These are phyloP conservation scores for Xerocomus spinulosus DNA, from an alignment of 768 basidiomycete genomes.

Conservation along the genomic window DNA sequence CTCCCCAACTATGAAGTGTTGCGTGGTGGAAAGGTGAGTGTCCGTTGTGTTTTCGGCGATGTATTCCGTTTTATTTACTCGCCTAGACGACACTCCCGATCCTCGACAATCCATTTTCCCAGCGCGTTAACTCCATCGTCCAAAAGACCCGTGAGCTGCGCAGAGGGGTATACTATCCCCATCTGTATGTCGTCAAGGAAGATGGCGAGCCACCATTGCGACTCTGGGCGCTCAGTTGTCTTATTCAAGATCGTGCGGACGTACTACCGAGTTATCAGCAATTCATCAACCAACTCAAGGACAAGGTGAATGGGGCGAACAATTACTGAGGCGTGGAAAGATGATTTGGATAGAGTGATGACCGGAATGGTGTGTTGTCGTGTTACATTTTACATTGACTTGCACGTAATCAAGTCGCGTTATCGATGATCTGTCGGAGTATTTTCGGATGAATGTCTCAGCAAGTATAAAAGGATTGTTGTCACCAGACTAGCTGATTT, in stretches of 20 bases:
- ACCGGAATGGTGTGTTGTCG: neutral
- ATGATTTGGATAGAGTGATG: neutral
- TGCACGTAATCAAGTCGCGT: neutral
- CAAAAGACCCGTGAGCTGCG: conserved; percentile 95
- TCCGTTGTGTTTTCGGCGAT: neutral
- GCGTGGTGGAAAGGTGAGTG: conserved; percentile 83
- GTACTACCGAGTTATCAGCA: conserved; percentile 95
- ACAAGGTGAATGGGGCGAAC: conserved; percentile 53
- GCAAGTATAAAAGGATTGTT: no score
- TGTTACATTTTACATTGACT: neutral
- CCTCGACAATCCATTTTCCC: conserved; percentile 92
- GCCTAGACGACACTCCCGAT: conserved; percentile 78
- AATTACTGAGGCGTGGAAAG: conserved; percentile 20
- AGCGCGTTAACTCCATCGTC: conserved; percentile 88
- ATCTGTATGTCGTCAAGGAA: conserved; percentile 95
- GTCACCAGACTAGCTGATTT: neutral
- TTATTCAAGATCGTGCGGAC: conserved; percentile 96
- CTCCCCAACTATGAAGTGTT: conserved; percentile 83
- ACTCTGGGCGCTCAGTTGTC: conserved; percentile 89
- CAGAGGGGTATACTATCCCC: conserved; percentile 87
- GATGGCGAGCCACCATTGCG: conserved; percentile 94
- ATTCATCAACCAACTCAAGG: conserved; percentile 84
- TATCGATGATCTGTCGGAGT: no score
- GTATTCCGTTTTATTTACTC: neutral
- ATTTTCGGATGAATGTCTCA: no score